These are phyloP conservation scores for Kurtzmaniella fragi DNA, from an alignment of 805 yeast genomes.

Conservation along the genomic window DNA sequence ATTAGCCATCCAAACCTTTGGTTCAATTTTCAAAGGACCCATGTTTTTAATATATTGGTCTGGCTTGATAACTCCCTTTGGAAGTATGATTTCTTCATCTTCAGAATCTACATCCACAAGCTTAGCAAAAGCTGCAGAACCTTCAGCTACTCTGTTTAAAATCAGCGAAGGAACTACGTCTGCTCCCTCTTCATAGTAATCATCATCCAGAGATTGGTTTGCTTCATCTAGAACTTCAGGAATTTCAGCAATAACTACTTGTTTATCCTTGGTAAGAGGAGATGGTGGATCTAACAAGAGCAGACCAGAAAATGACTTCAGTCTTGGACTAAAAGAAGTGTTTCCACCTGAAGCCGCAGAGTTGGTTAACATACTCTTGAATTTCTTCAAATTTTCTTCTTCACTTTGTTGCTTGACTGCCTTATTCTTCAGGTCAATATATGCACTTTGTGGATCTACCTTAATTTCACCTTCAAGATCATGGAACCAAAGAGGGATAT, in stretches of 20 bases:
- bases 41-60: conserved; percentile 73
- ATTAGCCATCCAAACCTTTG: conserved; percentile 97
- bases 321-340: conserved; percentile 25
- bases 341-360: conserved; percentile 14
- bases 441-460: conserved; percentile 74
- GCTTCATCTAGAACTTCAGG: conserved; percentile 7
- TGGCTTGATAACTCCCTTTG: conserved; percentile 88
- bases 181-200: conserved; percentile 11
- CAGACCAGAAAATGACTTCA: conserved; percentile 37
- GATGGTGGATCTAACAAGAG: conserved; percentile 22
- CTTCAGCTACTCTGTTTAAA: conserved; percentile 17
- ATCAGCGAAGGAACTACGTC: conserved; percentile 10
- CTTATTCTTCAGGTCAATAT: conserved; percentile 58
- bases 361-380: conserved; percentile 34
- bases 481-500: conserved; percentile 91
- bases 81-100: conserved; percentile 75
- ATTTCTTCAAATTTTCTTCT: conserved; percentile 40
- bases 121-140: conserved; percentile 31
- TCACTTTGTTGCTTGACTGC: conserved; percentile 43
- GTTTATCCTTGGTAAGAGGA: conserved; percentile 6
- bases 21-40: conserved; percentile 91
- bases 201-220: conserved; percentile 13
- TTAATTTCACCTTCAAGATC: conserved; percentile 74
- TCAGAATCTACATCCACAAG: conserved; percentile 71
- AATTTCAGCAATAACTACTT: conserved; percentile 3